Conservation (phyloP, 2,329 filamentous ascomycete species). For the Juglanconis oblonga region DNA sequence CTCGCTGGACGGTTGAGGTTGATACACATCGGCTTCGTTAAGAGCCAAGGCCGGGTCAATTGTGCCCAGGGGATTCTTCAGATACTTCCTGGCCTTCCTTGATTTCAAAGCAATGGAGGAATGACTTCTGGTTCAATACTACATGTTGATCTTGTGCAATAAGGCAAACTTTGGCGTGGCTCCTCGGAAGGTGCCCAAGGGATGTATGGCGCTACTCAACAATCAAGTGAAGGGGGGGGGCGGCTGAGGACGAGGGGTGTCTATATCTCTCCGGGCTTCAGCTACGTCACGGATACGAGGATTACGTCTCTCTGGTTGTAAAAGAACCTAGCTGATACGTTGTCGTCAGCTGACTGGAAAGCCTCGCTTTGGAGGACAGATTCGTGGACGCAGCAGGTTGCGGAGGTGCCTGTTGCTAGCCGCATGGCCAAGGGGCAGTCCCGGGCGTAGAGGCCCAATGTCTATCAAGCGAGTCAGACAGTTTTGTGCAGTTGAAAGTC, state of each 20-base stretch:
- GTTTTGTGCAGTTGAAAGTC: neutral
- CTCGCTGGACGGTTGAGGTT: too few relatives aligned
- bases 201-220: too few relatives aligned
- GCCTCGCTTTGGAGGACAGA: slow-evolving; percentile 12
- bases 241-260: slow-evolving; percentile 2
- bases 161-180: too few relatives aligned
- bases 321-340: slow-evolving; percentile 9
- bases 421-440: neutral
- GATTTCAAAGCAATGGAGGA: too few relatives aligned
- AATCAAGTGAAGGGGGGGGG: neutral
- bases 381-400: slow-evolving; percentile 6
- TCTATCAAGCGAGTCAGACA: slow-evolving; percentile 25
- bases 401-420: neutral
- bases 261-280: slow-evolving; percentile 14
- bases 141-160: too few relatives aligned
- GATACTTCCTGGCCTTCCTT: too few relatives aligned
- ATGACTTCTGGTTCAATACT: too few relatives aligned
- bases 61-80: too few relatives aligned
- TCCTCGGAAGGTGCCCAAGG: too few relatives aligned
- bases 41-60: too few relatives aligned
- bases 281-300: slow-evolving; percentile 9
- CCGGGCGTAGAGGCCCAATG: neutral
- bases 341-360: slow-evolving; percentile 10
- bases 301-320: slow-evolving; percentile 18
- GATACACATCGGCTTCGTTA: too few relatives aligned